phyloP scores from a whole-genome alignment of 345 rosid genomes.

The Salix suchowensis region DNA sequence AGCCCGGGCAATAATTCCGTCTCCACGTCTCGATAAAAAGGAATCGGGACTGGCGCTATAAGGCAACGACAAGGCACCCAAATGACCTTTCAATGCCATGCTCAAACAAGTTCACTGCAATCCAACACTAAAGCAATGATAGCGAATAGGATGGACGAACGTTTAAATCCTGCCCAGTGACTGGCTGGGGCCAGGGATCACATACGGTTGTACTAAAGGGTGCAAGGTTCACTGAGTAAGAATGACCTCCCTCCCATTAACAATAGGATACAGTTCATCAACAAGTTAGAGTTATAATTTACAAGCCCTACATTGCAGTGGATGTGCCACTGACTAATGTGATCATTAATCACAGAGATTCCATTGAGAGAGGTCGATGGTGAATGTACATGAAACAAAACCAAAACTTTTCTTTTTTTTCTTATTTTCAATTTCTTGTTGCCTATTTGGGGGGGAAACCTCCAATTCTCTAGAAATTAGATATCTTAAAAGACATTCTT shows the following conservation, averaged over 20 bases:
- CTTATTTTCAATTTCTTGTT: background rate
- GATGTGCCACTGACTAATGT: background rate
- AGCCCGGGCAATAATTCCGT: background rate
- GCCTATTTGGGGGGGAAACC: background rate
- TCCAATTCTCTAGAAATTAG: slow-evolving; percentile 2
- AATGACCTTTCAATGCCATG: background rate
- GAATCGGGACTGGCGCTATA: background rate
- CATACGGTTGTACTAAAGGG: no score
- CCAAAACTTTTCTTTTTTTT: background rate
- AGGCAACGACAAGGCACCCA: background rate
- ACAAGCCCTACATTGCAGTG: background rate
- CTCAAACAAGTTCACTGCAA: background rate
- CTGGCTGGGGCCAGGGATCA: background rate
- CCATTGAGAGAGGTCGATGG: background rate
- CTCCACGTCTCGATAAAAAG: no score
- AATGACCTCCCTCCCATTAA: background rate
- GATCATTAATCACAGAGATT: background rate
- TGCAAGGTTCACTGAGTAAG: background rate
- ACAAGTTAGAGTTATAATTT: background rate
- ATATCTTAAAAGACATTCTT: slow-evolving; percentile 2
- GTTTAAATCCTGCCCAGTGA: background rate
- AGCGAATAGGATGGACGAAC: no score
- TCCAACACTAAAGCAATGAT: background rate
- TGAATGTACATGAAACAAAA: background rate
- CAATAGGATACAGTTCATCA: background rate